Base-by-base conservation (phyloP, 495 filamentous ascomycete genomes). In the Tetracladium marchalianum region DNA sequence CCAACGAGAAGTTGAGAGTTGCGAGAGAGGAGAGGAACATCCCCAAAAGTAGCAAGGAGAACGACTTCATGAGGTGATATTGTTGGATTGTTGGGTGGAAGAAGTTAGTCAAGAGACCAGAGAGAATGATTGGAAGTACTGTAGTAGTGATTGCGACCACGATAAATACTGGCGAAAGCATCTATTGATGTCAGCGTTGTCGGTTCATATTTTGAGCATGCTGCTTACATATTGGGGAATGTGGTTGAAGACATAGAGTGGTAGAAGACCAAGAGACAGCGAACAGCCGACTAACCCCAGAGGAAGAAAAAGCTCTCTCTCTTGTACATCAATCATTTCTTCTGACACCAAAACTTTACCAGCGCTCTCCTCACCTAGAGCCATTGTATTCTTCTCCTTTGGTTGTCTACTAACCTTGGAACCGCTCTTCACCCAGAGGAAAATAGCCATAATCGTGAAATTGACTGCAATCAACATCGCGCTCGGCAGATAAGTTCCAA, bases 401-500 rank as follows among this genome's bases (percentile, higher is more conserved):
- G 55, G 55, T 36, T 10, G 3, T 2, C 12, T 9, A 41, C 7
- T 44, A 42, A 4, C 56, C 50, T 35, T 57, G 32, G 73, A 66
- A 49, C 90, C 92, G 47, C 84, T 92, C 59, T 85, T 79, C 40
- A 95, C 71, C 92, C 92, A 98, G 24, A 96, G 66, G 5, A 82
- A 80, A 53, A 98, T 92, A 7, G 90, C 86, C 72, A 87, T 93
- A 66, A 98, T 90, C 15, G 85, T 94, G 52, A 97, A 97, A 60
- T 90, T 96, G 17, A 75, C 82, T 7, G 93, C 93, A 46, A 98
- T 75, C 22, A 96, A 65, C 93, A 98, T 97, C 6, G 90, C 92
- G 62, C 88, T 94, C 4, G 93, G 92, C 5, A 98, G 70, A 57
- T 98, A 98, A 1, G 92, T 98, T 15, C 92, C 92, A 50, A 98